Base-by-base conservation (phyloP, 2,329 filamentous ascomycete species). In the Cordyceps cateniannulata region DNA sequence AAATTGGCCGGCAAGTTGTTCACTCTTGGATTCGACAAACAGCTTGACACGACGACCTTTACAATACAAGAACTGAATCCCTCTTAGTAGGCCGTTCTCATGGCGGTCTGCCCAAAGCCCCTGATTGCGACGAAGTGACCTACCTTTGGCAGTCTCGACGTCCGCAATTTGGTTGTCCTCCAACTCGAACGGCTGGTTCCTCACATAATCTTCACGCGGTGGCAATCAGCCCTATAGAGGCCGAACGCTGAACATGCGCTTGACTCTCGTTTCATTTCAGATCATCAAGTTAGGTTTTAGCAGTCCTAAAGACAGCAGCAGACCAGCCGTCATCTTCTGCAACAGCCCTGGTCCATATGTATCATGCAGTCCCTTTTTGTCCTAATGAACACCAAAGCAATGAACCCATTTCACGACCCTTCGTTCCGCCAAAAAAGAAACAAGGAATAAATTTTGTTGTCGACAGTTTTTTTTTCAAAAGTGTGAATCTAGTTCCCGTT, bases 381-480 rank as follows among this genome's bases (percentile, higher is more conserved):
- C 78, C 76, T 75, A 75, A 74, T 77, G 73, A 80, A 81, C 78
- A 81, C 78, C 79, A 74, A 76, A 79, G 76, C 76, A 79, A 79
- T 79, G 77, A 78, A 77, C 75, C 75, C 61, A 60, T 62, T 59
- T 56, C 52, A 50, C 48, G 47, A 44, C 52, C 55, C 69, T 69
- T 69, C 69, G 69, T 62, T 67, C 66, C 67, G 65, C 55, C 62
- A 52, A 63, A 35, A 67, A 59, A 45, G 38, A 56, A 59, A 49
- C 60, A 60, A 64, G 57, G 40, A 57, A 64, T 55, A 57, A 48
- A 54, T 61, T 54, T 60, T 42, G 38, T 42, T 52, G 49, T 62
- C 45, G 48, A 22, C 14, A 18, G 25, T 52, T 58, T 45, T 7
- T 42, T n/a, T 42, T 45, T 45, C n/a, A 45, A 59, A 51, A 53